Base-by-base conservation (phyloP, 768 basidiomycete genomes). In the Crepidotus variabilis region DNA sequence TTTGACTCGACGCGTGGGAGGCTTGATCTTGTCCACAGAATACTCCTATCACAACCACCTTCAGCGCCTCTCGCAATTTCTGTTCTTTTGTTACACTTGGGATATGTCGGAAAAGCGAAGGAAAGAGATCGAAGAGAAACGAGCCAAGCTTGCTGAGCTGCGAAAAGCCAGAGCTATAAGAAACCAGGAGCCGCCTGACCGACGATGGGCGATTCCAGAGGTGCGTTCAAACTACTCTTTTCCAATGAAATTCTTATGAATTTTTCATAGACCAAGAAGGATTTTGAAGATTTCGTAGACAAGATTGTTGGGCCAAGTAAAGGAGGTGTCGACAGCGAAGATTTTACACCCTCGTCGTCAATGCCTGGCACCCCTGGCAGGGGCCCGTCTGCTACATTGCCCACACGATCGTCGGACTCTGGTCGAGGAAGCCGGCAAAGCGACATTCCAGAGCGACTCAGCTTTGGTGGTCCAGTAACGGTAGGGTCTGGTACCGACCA, bases 121-220 rank as follows among this genome's bases (percentile, higher is more conserved):
- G 66, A 86, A 86, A 65, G 94, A 97, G 73, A 90, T 98, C 57
- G 93, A 94, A 70, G 90, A 87, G 22, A 98, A 98, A 74, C 78
- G 87, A 59, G 84, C 85, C 10, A 94, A 93, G 71, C 85, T 98
- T 33, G 91, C 85, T 50, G 92, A 92, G 60, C 78, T 97, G 35
- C 79, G 90, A 54, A 82, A 87, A 69, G 88, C 87, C 5, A 81
- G 93, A 47, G 85, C 85, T 34, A 84, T 89, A 60, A 75, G 88
- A 63, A 80, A 86, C 64, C 82, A 76, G 56, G 77, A 73, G 55
- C 85, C 83, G 49, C 72, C 71, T 21, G 78, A 83, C 36, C 69
- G 72, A 56, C 70, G 72, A 23, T 32, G 21, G 47, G 33, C 55
- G 55, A 63, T 66, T 28, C 63, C 75, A 54, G 77, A 78, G 57